Evolutionary conservation across 2,329 filamentous ascomycete species (phyloP).

Genomic region (Escovopsis sp.): DNA sequence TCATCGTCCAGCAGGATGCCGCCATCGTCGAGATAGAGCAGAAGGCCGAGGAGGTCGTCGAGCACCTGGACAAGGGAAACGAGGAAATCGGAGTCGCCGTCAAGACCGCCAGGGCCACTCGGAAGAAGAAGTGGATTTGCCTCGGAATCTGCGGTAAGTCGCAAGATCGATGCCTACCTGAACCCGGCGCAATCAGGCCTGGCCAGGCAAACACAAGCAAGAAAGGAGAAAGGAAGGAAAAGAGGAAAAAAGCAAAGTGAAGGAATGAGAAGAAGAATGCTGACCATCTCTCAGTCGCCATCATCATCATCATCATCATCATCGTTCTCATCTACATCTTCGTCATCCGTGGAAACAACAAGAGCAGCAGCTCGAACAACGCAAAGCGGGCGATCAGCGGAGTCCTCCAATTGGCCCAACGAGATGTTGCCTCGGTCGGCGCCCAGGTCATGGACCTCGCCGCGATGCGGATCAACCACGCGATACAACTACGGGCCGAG

Average conservation of each 20-base stretch:
- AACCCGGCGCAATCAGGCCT: too few species aligned
- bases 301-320: constrained; percentile 36
- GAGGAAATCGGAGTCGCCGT: constrained; percentile 71
- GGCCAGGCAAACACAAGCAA: too few species aligned
- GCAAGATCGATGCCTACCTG: neutral
- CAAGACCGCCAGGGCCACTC: constrained; percentile 60
- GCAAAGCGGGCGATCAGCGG: constrained; percentile 16
- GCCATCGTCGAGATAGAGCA: constrained; percentile 69
- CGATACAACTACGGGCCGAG: neutral
- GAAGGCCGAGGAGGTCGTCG: constrained; percentile 71
- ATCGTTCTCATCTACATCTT: constrained; percentile 34
- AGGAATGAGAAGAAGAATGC: too few species aligned
- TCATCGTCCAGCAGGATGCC: constrained; percentile 76
- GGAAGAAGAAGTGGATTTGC: constrained; percentile 96
- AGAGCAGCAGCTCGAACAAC: constrained; percentile 11
- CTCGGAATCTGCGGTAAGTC: constrained; percentile 52
- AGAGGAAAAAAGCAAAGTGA: too few species aligned
- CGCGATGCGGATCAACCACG: neutral
- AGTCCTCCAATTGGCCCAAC: neutral
- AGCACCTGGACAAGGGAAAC: constrained; percentile 75
- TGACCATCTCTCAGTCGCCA: constrained; percentile 27
- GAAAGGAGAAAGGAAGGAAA: too few species aligned
- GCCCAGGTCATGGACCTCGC: neutral
- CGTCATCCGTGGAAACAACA: constrained; percentile 18
- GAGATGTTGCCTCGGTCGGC: neutral